Percentiles rank a stretch among this genome's conserved stretches.
These are phyloP conservation scores for Neurospora pannonica DNA, from an alignment of 495 filamentous ascomycete species.

Conservation along the genomic window DNA sequence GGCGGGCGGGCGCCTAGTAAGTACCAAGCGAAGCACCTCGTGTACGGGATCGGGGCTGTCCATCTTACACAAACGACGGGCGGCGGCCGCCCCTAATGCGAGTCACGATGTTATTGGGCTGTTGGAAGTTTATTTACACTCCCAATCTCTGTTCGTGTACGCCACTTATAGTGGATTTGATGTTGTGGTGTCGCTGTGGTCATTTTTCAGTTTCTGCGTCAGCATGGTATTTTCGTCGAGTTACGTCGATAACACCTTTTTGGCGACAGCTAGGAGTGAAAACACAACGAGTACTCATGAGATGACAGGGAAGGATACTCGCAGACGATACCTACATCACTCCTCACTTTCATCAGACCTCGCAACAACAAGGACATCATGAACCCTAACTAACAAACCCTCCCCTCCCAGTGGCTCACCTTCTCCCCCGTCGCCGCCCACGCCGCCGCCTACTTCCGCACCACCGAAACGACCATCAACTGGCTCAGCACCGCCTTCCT, in stretches of 20 bases:
- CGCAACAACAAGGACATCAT: not conserved
- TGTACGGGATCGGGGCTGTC: not conserved
- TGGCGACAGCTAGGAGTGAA: no score
- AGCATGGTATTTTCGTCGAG: not conserved
- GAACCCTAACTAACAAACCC: conserved; percentile 1
- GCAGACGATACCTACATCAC: not conserved
- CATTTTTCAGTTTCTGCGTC: not conserved
- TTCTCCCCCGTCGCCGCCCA: conserved; percentile 78
- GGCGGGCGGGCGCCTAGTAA: no score
- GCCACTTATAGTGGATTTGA: not conserved
- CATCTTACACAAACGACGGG: not conserved
- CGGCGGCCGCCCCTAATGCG: not conserved
- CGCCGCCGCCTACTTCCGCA: conserved; percentile 64
- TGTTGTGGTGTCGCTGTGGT: not conserved
- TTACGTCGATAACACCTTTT: no score
- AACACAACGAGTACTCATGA: no score
- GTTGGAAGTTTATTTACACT: not conserved
- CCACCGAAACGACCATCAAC: conserved; percentile 71
- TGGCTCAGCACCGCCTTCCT: conserved; percentile 85
- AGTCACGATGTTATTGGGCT: not conserved
- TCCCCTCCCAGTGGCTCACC: conserved; percentile 68
- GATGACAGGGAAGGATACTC: not conserved
- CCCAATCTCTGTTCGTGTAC: not conserved
- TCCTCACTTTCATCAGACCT: not conserved
- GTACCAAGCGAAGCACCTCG: not conserved